Percentiles rank a stretch among this genome's conserved stretches.
These are phyloP conservation scores for Vigna reflexopilosa DNA, from an alignment of 306 rosid genomes.

Conservation along the genomic window DNA sequence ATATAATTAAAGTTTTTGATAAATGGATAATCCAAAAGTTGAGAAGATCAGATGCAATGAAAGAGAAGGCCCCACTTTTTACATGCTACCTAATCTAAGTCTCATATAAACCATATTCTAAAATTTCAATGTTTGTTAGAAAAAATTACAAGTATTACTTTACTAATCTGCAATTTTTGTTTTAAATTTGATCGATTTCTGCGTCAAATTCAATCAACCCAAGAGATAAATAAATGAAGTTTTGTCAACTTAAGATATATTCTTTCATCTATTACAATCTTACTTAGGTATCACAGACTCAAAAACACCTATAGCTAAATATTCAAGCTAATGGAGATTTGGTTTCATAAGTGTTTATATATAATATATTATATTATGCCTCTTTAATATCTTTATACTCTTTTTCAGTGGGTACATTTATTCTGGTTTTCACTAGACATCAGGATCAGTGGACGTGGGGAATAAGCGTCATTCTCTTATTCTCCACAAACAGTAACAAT, in stretches of 20 bases:
- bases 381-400: background rate
- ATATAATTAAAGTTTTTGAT: constrained; percentile 26
- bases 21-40: constrained; percentile 35
- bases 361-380: background rate
- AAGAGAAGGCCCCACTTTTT: constrained; percentile 6
- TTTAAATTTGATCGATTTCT: constrained; percentile 48
- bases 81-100: constrained; percentile 23
- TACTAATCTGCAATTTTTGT: background rate
- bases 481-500: background rate
- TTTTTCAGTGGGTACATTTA: constrained; percentile 31
- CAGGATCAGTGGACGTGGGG: background rate
- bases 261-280: constrained; percentile 38
- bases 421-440: constrained; percentile 28
- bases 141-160: constrained; percentile 15
- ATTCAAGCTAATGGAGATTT: background rate
- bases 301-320: background rate
- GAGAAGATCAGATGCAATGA: constrained; percentile 41
- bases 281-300: constrained; percentile 6
- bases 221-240: background rate
- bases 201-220: constrained; percentile 35
- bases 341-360: background rate
- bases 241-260: background rate
- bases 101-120: constrained; percentile 30
- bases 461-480: constrained; percentile 19
- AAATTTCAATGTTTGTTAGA: constrained; percentile 21